Conservation (phyloP, 1,284 basidiomycete species). For the Naganishia cerealis region DNA sequence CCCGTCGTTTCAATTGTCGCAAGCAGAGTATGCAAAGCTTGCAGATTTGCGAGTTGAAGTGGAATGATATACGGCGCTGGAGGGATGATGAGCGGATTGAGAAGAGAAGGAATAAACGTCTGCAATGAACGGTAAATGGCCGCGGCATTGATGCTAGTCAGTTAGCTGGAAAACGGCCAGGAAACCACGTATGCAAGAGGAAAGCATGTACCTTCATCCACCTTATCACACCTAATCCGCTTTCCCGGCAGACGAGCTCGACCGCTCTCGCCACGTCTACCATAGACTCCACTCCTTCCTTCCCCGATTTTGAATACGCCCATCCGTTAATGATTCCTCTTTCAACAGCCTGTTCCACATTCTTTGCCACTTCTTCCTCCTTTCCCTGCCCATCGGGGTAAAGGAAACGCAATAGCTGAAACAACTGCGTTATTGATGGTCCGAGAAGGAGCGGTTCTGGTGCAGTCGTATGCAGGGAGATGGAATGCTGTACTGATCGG, state of each 20-base stretch:
- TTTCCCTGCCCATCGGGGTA: constrained; percentile 30
- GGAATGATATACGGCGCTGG: constrained; percentile 42
- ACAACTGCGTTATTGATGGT: constrained; percentile 25
- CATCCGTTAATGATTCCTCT: constrained; percentile 44
- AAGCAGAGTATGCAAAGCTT: constrained; percentile 42
- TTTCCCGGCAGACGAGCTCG: constrained; percentile 41
- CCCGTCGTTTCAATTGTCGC: constrained; percentile 39
- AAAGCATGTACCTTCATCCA: constrained; percentile 49
- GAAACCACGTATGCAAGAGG: neutral
- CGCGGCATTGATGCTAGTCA: neutral
- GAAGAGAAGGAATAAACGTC: constrained; percentile 48
- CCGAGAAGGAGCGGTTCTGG: constrained; percentile 45
- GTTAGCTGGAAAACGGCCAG: neutral
- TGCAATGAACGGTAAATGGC: constrained; percentile 15
- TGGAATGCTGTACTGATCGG: constrained; percentile 46
- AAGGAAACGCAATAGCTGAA: constrained; percentile 24
- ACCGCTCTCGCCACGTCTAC: constrained; percentile 42
- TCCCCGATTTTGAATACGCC: constrained; percentile 47
- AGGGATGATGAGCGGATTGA: constrained; percentile 46
- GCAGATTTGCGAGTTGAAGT: constrained; percentile 47
- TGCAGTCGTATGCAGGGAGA: constrained; percentile 45
- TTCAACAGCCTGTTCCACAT: constrained; percentile 46
- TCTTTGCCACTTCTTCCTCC: constrained; percentile 39
- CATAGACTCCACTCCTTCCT: constrained; percentile 43
- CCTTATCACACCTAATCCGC: constrained; percentile 45